A percentile compares a stretch with the other conserved stretches of the same genome.
Conservation (phyloP, 2,329 filamentous ascomycete genomes). For the Cercospora sp. region DNA sequence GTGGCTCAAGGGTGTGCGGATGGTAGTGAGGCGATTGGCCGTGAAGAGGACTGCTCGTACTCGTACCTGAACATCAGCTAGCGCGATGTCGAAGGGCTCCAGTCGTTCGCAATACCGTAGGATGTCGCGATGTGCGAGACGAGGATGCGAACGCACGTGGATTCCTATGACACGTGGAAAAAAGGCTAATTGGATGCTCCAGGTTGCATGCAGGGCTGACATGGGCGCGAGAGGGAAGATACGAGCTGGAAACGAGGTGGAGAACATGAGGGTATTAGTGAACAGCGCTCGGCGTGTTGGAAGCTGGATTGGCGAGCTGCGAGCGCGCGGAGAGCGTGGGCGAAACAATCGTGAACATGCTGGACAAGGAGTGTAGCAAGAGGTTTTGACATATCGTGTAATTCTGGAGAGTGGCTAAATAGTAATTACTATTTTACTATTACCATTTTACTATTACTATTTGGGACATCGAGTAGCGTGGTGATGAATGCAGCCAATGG, state of each 20-base stretch:
- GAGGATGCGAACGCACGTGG: constrained; percentile 2
- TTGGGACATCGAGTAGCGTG: not conserved
- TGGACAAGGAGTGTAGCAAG: not conserved
- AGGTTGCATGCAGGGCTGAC: not conserved
- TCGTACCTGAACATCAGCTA: constrained; percentile 12
- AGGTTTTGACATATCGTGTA: not conserved
- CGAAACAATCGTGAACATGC: not conserved
- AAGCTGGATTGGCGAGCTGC: not conserved
- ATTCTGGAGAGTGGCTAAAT: not conserved
- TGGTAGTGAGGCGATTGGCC: not conserved
- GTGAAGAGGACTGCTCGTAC: constrained; percentile 1
- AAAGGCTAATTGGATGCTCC: not conserved
- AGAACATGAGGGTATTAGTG: not conserved
- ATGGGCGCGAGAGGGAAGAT: not conserved
- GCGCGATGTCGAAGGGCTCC: not conserved
- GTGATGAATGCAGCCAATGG: not conserved
- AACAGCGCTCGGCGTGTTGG: not conserved
- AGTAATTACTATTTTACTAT: not conserved
- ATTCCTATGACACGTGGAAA: not conserved
- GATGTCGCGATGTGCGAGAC: not conserved
- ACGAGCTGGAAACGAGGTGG: constrained; percentile 8
- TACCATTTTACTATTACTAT: not conserved
- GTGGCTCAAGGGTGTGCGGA: not conserved
- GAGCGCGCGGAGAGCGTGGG: not conserved
- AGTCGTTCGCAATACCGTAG: not conserved